Evolutionary conservation across 192 early-diverging fungal species (phyloP).

Genomic region (Rhizophagus clarus): DNA sequence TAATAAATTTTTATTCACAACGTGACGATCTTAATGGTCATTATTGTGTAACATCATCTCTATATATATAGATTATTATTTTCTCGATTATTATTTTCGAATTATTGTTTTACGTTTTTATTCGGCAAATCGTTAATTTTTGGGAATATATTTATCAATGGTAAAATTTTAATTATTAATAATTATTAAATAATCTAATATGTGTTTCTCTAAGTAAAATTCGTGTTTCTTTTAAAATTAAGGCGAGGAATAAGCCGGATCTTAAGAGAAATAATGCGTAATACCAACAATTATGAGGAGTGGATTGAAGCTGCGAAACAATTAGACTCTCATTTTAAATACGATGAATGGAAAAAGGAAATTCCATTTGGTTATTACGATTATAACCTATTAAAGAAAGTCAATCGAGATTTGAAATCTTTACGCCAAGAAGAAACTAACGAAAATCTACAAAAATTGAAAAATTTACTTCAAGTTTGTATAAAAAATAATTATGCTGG

Average conservation of each 20-base stretch:
- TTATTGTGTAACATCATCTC: not conserved
- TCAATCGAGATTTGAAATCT: constrained; percentile 46
- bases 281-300: constrained; percentile 59
- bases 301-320: constrained; percentile 61
- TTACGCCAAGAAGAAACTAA: constrained; percentile 36
- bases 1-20: not conserved
- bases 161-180: constrained; percentile 34
- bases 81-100: constrained; percentile 62
- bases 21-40: not conserved
- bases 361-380: constrained; percentile 65
- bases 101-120: constrained; percentile 55
- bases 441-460: constrained; percentile 45
- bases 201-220: not conserved
- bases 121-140: constrained; percentile 62
- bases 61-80: constrained; percentile 51
- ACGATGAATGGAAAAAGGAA: constrained; percentile 71
- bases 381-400: constrained; percentile 62
- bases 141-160: constrained; percentile 69
- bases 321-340: constrained; percentile 66
- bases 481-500: constrained; percentile 79
- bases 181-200: not conserved
- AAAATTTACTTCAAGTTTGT: constrained; percentile 57
- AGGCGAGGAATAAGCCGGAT: constrained; percentile 58
- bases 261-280: constrained; percentile 53
- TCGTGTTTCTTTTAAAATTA: not conserved